Evolutionary conservation across 306 rosid species (phyloP), one percentile per base, ranked within the genome.

Genomic region (Astragalus membranaceus): DNA sequence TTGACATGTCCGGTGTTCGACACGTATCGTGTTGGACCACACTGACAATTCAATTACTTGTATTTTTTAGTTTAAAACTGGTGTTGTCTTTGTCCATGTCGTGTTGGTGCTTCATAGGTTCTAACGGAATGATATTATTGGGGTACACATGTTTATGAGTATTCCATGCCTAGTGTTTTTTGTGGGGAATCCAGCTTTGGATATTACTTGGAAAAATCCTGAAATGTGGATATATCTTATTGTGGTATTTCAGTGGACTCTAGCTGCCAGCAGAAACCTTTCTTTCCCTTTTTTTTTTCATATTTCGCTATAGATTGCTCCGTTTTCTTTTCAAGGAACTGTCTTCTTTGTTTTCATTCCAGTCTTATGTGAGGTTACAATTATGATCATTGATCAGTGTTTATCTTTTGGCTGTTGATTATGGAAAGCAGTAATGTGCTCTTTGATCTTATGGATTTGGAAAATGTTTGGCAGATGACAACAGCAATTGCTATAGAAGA

Each of bases 401-500:
- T 79, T n/a, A 56, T 54, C 42, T 52, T 23, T 72, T 67, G 39
- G 72, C 30, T 33, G 42, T 60, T 74, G 52, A 13, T 64, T 61
- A 23, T 49, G 54, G 55, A 15, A 72, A 58, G 53, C 47, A 67
- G 32, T 64, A 53, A 13, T 30, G 52, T 79, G 52, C 5, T 33
- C 29, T 66, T 64, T 64, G 55, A 65, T 75, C 86, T 77, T 33
- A 81, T 78, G 48, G 43, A 51, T 53, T 20, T 58, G 39, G 71
- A 14, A 36, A 48, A 77, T 74, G 72, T 50, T 78, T 79, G 67
- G 76, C 88, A 92, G 98, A 87, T 92, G 98, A 84, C 96, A 29
- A 92, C 98, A 32, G 84, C 90, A 9, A 89, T 92, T 81, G 88
- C 96, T 1, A 77, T 92, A 10, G 96, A 92, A 73, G 98, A 92